A percentile compares a stretch with the other conserved stretches of the same genome.
Evolutionary conservation across 1,284 basidiomycete genomes (phyloP).

Genomic region (Boletus sp.): DNA sequence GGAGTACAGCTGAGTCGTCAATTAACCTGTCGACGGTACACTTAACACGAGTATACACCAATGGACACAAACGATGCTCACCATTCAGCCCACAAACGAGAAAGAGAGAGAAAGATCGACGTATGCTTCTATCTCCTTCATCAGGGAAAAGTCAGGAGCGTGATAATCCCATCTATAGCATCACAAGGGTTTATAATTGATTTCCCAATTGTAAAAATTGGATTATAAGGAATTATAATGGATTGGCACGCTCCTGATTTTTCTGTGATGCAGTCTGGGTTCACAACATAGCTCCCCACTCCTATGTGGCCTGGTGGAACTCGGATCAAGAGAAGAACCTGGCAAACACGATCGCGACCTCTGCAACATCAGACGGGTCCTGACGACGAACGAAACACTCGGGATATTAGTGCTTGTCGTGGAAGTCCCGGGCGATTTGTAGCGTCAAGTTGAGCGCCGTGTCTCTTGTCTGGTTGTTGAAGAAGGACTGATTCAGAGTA

Average conservation of each 20-base stretch:
- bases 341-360: slow-evolving; percentile 10
- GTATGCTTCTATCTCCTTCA: slow-evolving; percentile 20
- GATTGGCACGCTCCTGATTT: no score
- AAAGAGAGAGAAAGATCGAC: slow-evolving; percentile 11
- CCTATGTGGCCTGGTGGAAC: slow-evolving; percentile 30
- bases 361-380: slow-evolving; percentile 13
- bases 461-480: slow-evolving; percentile 31
- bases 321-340: background rate
- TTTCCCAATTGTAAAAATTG: no score
- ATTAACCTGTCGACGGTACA: slow-evolving; percentile 26
- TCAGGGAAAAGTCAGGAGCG: no score
- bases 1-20: slow-evolving; percentile 34
- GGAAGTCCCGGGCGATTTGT: slow-evolving; percentile 27
- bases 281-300: slow-evolving; percentile 23
- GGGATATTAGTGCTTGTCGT: slow-evolving; percentile 21
- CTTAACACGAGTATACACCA: slow-evolving; percentile 22
- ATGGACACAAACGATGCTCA: slow-evolving; percentile 4
- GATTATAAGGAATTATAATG: no score
- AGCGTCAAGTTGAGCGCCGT: slow-evolving; percentile 24
- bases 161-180: no score
- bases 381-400: slow-evolving; percentile 32
- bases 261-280: slow-evolving; percentile 20
- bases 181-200: no score
- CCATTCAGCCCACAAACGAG: background rate
- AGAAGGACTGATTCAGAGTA: slow-evolving; percentile 31